phyloP scores from a whole-genome alignment of 1,139 yeast species.

The Kodamaea sp. region DNA sequence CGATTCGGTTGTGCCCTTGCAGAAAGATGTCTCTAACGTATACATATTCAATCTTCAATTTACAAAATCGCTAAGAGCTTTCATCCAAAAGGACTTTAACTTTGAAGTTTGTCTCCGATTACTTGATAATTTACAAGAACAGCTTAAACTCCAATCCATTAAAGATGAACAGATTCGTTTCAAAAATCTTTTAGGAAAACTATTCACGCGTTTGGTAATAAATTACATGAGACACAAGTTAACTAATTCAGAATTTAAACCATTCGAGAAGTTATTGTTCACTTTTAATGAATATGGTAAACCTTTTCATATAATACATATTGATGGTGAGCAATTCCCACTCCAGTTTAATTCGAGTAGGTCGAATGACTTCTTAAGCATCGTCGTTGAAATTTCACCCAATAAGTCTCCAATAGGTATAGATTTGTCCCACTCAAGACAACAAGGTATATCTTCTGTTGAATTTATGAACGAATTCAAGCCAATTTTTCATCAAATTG shows the following conservation, averaged over 20 bases:
- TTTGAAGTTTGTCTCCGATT: constrained; percentile 34
- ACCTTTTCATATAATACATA: constrained; percentile 21
- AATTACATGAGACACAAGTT: constrained; percentile 17
- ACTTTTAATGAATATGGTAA: constrained; percentile 35
- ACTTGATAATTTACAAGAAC: constrained; percentile 35
- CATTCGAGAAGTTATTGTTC: constrained; percentile 21
- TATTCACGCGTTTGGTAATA: constrained; percentile 26
- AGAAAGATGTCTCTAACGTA: constrained; percentile 1
- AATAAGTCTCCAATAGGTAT: constrained; percentile 44
- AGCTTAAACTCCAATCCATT: constrained; percentile 28
- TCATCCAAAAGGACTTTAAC: constrained; percentile 31
- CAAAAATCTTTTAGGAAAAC: constrained; percentile 20
- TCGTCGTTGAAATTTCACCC: constrained; percentile 36
- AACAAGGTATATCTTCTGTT: constrained; percentile 30
- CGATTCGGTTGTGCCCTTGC: constrained; percentile 2
- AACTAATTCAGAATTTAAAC: constrained; percentile 9
- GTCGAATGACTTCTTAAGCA: constrained; percentile 47
- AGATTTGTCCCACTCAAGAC: constrained; percentile 57
- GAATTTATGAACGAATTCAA: constrained; percentile 41
- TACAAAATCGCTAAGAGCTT: constrained; percentile 12
- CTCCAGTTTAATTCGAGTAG: constrained; percentile 52
- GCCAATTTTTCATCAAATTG: constrained; percentile 47
- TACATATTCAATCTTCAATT: constrained; percentile 19
- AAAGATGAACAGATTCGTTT: constrained; percentile 16
- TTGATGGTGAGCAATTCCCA: constrained; percentile 7